phyloP scores from a whole-genome alignment of 1,139 yeast genomes.

The Geotrichum europaeum region DNA sequence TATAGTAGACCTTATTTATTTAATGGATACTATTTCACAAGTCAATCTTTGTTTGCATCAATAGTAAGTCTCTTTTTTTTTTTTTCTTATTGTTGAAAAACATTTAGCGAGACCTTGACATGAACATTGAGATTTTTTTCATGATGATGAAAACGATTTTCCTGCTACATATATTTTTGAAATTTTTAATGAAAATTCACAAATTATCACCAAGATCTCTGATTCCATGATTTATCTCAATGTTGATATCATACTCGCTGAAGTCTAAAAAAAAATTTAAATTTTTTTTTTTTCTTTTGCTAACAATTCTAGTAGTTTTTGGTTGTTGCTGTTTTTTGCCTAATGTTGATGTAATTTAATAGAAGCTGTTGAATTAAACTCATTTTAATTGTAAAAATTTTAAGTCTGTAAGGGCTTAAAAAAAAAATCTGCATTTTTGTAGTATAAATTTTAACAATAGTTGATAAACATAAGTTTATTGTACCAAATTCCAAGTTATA shows the following conservation, averaged over 20 bases:
- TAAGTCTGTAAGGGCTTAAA: too few species aligned
- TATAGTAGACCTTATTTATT: not conserved
- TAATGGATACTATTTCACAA: not conserved
- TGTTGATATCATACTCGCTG: not conserved
- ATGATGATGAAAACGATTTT: conserved; percentile 6
- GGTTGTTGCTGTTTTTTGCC: not conserved
- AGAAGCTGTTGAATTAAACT: not conserved
- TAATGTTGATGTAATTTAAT: not conserved
- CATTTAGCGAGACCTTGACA: not conserved
- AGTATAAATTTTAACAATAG: too few species aligned
- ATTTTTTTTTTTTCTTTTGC: not conserved
- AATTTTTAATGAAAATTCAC: conserved; percentile 8
- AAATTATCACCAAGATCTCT: conserved; percentile 16
- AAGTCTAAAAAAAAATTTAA: not conserved
- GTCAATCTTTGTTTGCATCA: not conserved
- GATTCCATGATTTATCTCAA: not conserved
- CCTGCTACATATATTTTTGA: conserved; percentile 10
- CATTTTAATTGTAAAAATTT: too few species aligned
- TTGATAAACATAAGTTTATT: too few species aligned
- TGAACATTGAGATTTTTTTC: not conserved
- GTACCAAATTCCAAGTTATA: too few species aligned
- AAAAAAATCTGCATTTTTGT: too few species aligned
- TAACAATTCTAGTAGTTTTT: not conserved
- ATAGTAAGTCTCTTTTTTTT: not conserved
- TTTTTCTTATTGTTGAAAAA: not conserved